Percentiles rank a stretch among this genome's conserved stretches.
phyloP scores from a whole-genome alignment of 2,329 filamentous ascomycete genomes.

The Colletotrichum filicis region DNA sequence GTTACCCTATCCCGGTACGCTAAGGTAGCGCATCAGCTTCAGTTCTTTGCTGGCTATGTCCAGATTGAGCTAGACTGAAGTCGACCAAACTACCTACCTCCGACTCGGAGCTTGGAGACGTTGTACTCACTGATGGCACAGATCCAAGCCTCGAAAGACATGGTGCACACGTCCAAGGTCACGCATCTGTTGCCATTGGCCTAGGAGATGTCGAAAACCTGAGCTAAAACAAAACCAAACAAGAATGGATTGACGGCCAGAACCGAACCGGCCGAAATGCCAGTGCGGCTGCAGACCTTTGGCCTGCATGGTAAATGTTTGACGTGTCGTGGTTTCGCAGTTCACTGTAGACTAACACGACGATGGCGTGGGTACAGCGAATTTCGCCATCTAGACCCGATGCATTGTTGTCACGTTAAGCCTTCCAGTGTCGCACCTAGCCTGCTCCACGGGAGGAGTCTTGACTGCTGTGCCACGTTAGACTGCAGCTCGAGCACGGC shows the following conservation, averaged over 20 bases:
- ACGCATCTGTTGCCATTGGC: not conserved
- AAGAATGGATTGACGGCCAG: not conserved
- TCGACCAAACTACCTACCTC: constrained; percentile 3
- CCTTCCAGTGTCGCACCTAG: constrained; percentile 19
- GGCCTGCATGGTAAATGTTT: not conserved
- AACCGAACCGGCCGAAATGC: constrained; percentile 5
- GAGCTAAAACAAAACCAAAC: not conserved
- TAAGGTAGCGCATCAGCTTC: not conserved
- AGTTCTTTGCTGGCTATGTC: not conserved
- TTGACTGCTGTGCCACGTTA: not conserved
- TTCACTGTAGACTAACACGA: not conserved
- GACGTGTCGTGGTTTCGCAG: not conserved
- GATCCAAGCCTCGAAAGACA: not conserved
- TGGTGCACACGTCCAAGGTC: not conserved
- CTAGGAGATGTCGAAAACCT: not conserved
- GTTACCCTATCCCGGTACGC: not conserved
- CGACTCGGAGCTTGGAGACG: not conserved
- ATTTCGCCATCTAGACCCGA: not conserved
- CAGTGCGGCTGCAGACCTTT: constrained; percentile 3
- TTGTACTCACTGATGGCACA: not conserved
- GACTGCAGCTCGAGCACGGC: constrained; percentile 8
- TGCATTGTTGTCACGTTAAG: constrained; percentile 25
- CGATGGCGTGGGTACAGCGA: not conserved
- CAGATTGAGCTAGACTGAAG: not conserved
- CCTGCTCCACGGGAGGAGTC: not conserved